Evolutionary conservation across 306 rosid species (phyloP), one percentile per base, ranked within the genome.

Genomic region (Ziziphus jujuba): DNA sequence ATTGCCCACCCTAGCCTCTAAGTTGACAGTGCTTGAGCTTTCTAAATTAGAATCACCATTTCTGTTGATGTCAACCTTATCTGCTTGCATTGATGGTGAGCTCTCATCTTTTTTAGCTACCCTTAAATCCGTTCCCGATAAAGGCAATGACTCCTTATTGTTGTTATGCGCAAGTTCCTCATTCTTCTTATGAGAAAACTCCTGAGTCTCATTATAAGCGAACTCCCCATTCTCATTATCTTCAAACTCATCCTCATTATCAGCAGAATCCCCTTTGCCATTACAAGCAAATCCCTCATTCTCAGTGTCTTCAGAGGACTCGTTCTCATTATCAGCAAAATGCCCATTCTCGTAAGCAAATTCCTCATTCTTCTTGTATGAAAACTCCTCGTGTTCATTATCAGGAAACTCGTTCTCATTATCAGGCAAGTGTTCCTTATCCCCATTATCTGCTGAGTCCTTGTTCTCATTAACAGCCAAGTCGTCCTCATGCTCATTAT

Each of bases 241-340:
- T 44, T 62, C 58, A 57, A 33, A 57, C 77, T 82, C 84, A 78
- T 67, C 67, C 79, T 75, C 84, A n/a, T 38, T 65, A 67, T 59
- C 66, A 43, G 64, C 50, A 56, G 15, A 63, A 74, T 86, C 86
- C 71, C 72, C 87, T 75, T 52, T 76, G 82, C 79, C 80, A 31
- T 33, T 66, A 68, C 59, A 72, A 56, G 66, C 33, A 58, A 28
- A 55, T 34, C 15, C 62, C 20, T 45, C 59, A 19, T 56, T 36
- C 7, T 31, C 45, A 56, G 56, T 45, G 40, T 15, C 43, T 56
- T 17, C 63, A 25, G 56, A 24, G 13, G 60, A 75, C 68, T 77
- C 87, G 78, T 69, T 77, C 86, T 81, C 81, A 22, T 36, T 60
- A 74, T 67, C 68, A 51, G 67, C 60, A 57, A 28, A 24, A 24